These are phyloP conservation scores for Glycine latifolia DNA, from an alignment of 306 rosid genomes.

Conservation along the genomic window DNA sequence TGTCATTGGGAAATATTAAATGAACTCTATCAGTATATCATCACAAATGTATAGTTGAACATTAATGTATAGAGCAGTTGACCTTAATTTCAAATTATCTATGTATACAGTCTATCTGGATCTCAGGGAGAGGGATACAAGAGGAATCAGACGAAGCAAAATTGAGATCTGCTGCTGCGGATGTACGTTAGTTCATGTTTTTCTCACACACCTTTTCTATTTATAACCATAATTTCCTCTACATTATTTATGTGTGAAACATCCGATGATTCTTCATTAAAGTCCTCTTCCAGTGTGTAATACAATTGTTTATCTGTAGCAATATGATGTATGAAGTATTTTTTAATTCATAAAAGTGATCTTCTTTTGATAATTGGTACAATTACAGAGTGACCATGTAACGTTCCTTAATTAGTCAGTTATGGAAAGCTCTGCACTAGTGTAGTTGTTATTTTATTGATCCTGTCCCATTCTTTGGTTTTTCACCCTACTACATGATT, in stretches of 20 bases:
- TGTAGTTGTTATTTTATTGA: neutral
- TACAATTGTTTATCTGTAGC: slow-evolving; percentile 16
- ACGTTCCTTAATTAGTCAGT: slow-evolving; percentile 70
- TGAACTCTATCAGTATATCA: slow-evolving; percentile 16
- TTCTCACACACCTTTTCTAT: neutral
- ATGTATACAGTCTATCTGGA: slow-evolving; percentile 84
- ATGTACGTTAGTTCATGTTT: slow-evolving; percentile 59
- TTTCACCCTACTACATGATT: too few species aligned
- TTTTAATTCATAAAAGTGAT: slow-evolving; percentile 16
- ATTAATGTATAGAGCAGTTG: slow-evolving; percentile 34
- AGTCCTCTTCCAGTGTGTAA: slow-evolving; percentile 24
- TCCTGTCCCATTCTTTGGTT: too few species aligned
- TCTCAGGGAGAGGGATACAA: slow-evolving; percentile 82
- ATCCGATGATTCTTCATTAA: slow-evolving; percentile 30
- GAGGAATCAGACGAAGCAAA: slow-evolving; percentile 94
- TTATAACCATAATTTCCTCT: slow-evolving; percentile 23
- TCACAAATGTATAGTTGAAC: slow-evolving; percentile 22
- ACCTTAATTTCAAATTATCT: slow-evolving; percentile 48
- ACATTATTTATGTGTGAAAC: slow-evolving; percentile 28
- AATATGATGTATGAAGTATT: slow-evolving; percentile 9
- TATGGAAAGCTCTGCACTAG: neutral
- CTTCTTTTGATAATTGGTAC: slow-evolving; percentile 36
- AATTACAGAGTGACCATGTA: slow-evolving; percentile 87
- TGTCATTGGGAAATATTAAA: slow-evolving; percentile 21
- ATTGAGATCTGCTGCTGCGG: slow-evolving; percentile 92